phyloP scores from a whole-genome alignment of 305 asterid genomes.

The Fraxinus platypoda region DNA sequence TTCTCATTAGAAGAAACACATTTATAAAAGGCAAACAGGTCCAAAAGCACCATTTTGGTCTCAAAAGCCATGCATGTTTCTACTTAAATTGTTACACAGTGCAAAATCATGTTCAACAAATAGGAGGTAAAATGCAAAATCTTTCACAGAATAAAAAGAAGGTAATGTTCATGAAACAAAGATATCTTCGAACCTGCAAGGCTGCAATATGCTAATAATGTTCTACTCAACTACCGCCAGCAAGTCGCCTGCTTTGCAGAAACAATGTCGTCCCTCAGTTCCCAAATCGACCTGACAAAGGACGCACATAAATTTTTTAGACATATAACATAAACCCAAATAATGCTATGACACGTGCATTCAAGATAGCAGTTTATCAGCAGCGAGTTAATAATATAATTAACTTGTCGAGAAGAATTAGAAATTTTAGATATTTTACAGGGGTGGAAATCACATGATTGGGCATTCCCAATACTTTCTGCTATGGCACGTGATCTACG shows the following conservation, averaged over 20 bases:
- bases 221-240: slow-evolving; percentile 66
- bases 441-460: background rate
- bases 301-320: background rate
- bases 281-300: slow-evolving; percentile 68
- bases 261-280: slow-evolving; percentile 53
- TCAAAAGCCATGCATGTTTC: background rate
- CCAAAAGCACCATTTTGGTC: background rate
- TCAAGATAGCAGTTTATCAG: background rate
- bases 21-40: no score
- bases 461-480: background rate
- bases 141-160: background rate
- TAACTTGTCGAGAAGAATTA: background rate
- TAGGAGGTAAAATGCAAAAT: background rate
- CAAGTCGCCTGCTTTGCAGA: slow-evolving; percentile 71
- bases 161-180: background rate
- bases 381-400: background rate
- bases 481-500: background rate
- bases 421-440: background rate
- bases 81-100: background rate
- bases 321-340: background rate
- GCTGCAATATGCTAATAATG: background rate
- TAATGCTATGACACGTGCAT: background rate
- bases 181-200: background rate
- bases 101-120: background rate
- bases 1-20: no score